Percentiles rank a stretch among this genome's conserved stretches.
Conservation (phyloP, 192 early-diverging fungal genomes). For the Backusella mclennaniae region DNA sequence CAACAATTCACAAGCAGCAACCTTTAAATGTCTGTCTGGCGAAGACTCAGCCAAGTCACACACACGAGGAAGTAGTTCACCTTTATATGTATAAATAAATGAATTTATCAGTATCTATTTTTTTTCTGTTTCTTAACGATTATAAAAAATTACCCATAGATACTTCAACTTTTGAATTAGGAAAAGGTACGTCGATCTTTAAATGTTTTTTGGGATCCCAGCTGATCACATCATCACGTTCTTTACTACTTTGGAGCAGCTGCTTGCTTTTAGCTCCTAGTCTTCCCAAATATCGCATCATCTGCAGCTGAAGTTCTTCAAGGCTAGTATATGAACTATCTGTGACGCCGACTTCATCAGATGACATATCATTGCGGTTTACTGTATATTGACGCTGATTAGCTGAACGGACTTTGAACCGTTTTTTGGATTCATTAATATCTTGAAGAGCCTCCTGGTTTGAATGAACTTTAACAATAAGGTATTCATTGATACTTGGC, state of each 20-base stretch:
- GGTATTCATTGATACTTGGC: slow-evolving; percentile 65
- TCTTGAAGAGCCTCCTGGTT: not conserved
- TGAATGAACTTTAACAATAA: slow-evolving; percentile 47
- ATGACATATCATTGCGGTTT: not conserved
- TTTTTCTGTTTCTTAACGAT: not conserved
- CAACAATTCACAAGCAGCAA: slow-evolving; percentile 70
- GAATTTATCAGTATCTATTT: not conserved
- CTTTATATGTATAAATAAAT: slow-evolving; percentile 34
- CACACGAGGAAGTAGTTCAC: slow-evolving; percentile 76
- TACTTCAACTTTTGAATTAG: slow-evolving; percentile 62
- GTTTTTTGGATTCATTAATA: not conserved
- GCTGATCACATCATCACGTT: slow-evolving; percentile 40
- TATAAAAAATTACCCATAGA: slow-evolving; percentile 52
- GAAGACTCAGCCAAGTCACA: slow-evolving; percentile 73
- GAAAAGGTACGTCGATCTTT: slow-evolving; percentile 63
- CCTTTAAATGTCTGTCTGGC: slow-evolving; percentile 71
- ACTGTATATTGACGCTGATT: not conserved
- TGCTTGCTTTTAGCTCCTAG: slow-evolving; percentile 60
- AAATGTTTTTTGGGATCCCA: slow-evolving; percentile 70
- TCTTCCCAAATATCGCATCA: slow-evolving; percentile 61
- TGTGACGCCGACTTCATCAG: slow-evolving; percentile 5
- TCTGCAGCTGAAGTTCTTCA: slow-evolving; percentile 55
- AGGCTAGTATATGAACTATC: not conserved
- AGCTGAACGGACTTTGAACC: not conserved
- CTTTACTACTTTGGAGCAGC: slow-evolving; percentile 14